These are phyloP conservation scores for Xylaria sp. DNA, from an alignment of 2,329 filamentous ascomycete genomes.

Conservation along the genomic window DNA sequence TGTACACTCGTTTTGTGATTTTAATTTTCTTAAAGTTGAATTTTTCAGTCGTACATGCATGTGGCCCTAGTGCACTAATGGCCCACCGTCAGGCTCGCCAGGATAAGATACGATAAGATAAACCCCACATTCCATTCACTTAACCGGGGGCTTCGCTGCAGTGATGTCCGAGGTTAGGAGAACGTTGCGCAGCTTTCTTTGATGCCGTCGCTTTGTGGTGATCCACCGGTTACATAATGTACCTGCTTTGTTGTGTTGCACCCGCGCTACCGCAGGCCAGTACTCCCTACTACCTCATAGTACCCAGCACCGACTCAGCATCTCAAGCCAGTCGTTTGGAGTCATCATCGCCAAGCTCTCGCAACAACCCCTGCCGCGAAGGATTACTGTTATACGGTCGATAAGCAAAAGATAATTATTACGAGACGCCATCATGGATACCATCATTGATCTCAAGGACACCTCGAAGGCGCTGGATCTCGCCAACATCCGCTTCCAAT, in stretches of 20 bases:
- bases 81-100: too few relatives aligned
- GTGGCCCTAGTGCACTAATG: too few relatives aligned
- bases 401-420: background rate
- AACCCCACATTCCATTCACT: background rate
- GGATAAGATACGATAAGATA: conserved; percentile 5
- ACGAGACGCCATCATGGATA: conserved; percentile 60
- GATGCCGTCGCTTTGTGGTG: too few relatives aligned
- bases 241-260: background rate
- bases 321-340: background rate
- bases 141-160: background rate
- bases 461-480: conserved; percentile 81
- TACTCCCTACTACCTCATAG: background rate
- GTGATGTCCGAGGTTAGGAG: too few relatives aligned
- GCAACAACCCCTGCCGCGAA: too few relatives aligned
- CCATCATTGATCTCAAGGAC: conserved; percentile 82
- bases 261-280: background rate
- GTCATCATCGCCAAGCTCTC: background rate
- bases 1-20: too few relatives aligned
- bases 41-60: too few relatives aligned
- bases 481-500: conserved; percentile 83
- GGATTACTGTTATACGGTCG: background rate
- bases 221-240: background rate
- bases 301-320: background rate
- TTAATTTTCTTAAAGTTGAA: too few relatives aligned
- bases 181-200: too few relatives aligned